Percentiles rank a stretch among this genome's conserved stretches.
Evolutionary conservation across 169 alveolate genomes (phyloP).

Genomic region (Eimeria sp.): DNA sequence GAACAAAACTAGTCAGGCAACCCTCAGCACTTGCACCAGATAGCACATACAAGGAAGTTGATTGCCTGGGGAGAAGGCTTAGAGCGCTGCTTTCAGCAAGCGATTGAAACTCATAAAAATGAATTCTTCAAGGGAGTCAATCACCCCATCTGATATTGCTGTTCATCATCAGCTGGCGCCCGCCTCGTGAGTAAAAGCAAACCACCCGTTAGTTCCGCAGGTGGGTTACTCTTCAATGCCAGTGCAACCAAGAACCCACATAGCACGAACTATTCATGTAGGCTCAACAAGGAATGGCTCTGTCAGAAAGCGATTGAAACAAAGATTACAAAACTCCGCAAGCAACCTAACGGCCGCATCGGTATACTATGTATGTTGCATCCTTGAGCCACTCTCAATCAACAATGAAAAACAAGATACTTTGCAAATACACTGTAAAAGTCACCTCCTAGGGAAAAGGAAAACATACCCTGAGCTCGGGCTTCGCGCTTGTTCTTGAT

Average conservation of each 20-base stretch:
- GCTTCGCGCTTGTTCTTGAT: slow-evolving; percentile 82
- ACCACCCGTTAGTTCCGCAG: background rate
- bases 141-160: background rate
- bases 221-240: too few relatives aligned
- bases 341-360: background rate
- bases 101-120: slow-evolving; percentile 29
- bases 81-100: slow-evolving; percentile 38
- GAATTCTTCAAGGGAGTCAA: slow-evolving; percentile 8
- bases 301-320: slow-evolving; percentile 76
- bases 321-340: background rate
- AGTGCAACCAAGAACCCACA: background rate
- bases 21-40: background rate
- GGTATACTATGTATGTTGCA: background rate
- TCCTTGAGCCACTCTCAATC: slow-evolving; percentile 11
- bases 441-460: background rate
- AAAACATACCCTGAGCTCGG: slow-evolving; percentile 69
- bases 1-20: background rate
- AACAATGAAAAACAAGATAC: background rate
- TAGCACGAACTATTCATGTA: background rate
- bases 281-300: background rate
- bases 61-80: background rate
- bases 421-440: background rate
- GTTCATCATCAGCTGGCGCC: background rate
- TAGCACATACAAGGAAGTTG: background rate
- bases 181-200: background rate